Evolutionary conservation across 2,329 filamentous ascomycete species (phyloP), one percentile per base, ranked within the genome.

Genomic region (Clonostachys rosea): DNA sequence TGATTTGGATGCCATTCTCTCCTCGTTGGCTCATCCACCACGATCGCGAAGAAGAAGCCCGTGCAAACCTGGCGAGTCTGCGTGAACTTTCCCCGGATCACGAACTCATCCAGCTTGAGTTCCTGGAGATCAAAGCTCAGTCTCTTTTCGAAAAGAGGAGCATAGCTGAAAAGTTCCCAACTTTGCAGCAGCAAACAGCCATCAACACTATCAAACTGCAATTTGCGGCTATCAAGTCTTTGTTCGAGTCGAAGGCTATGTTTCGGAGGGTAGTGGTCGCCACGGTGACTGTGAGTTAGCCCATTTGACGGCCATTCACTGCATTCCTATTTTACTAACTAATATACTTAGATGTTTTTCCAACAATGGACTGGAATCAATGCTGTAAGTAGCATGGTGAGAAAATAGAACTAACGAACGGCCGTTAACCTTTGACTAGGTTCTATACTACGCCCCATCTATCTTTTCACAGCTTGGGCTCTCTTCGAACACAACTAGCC

Each of bases 61-160:
- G 79, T 14, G 60, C 61, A 10, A 80, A 83, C 2, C 73, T 92
- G 2, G 79, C 86, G 0, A 71, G 61, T 44, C 78, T 92, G 4
- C 81, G 89, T 20, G 75, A 73, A 6, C 74, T 89, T 0, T 62
- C 79, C 0, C 59, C 68, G 14, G 77, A 86, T 52, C 77, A 90
- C 57, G 82, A 88, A 48, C 74, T 89, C 0, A 78, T 91, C 36
- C 78, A 86, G 52, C 73, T 90, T 2, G 89, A 92, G 57, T 90
- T 86, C 59, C 76, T 90, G n/a, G 88, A 92, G 61, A 91, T 92
- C 67, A 88, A 89, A 62, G 86, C 87, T 0, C 85, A 90, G 61
- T 84, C 82, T 0, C 63, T 87, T 16, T 94, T 92, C 54, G 87
- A 92, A 65, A 88, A 91, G 66, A 75, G 83, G 41, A 82, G 79